Percentiles rank a stretch among this genome's conserved stretches.
phyloP scores from a whole-genome alignment of 1,284 basidiomycete genomes.

The Stygiomarasmius scandens region DNA sequence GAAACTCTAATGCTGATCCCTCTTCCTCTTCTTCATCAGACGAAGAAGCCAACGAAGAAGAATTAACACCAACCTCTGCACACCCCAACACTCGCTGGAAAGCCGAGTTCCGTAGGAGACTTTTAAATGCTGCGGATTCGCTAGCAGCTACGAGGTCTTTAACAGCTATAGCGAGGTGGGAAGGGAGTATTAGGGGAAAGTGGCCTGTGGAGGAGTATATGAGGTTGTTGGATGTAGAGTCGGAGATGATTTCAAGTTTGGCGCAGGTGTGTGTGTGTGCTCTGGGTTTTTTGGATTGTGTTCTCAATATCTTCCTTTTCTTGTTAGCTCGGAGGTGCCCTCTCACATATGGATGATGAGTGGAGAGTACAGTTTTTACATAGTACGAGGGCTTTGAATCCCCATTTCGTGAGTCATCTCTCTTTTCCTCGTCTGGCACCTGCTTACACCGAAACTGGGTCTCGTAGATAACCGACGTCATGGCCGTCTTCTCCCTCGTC shows the following conservation, averaged over 20 bases:
- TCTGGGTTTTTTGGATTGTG: neutral
- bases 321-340: constrained; percentile 42
- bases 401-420: constrained; percentile 33
- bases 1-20: neutral
- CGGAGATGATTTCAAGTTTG: constrained; percentile 45
- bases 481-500: constrained; percentile 46
- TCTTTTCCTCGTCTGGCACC: neutral
- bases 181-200: constrained; percentile 50
- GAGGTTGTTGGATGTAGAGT: constrained; percentile 40
- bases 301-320: neutral
- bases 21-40: neutral
- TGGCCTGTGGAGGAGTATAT: constrained; percentile 55
- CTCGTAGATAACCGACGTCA: constrained; percentile 45
- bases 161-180: constrained; percentile 47
- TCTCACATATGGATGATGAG: constrained; percentile 40
- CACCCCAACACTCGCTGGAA: constrained; percentile 23
- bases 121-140: constrained; percentile 39
- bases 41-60: neutral
- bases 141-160: constrained; percentile 37
- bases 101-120: constrained; percentile 30
- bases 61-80: constrained; percentile 10
- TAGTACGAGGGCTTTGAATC: constrained; percentile 49
- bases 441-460: neutral
- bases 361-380: constrained; percentile 41
- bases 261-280: constrained; percentile 36